Conservation (phyloP, 805 yeast genomes). For the Metschnikowia amazonensis region DNA sequence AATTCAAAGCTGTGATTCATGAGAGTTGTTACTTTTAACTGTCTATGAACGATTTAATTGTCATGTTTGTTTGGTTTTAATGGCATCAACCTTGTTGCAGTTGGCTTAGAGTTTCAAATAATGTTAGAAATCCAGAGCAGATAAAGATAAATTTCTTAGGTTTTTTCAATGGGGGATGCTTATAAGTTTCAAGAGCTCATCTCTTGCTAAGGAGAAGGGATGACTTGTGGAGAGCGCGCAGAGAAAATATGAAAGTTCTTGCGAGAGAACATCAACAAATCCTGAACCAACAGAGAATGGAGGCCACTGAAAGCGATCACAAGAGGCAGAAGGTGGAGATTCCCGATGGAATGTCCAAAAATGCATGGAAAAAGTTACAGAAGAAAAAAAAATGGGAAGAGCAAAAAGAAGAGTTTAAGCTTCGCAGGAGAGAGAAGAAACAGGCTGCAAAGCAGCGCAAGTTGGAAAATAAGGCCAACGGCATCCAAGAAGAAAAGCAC, state of each 20-base stretch:
- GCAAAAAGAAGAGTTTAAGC: conserved; percentile 57
- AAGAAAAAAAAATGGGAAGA: conserved; percentile 58
- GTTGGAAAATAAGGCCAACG: conserved; percentile 28
- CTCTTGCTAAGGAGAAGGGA: background rate
- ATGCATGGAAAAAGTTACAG: conserved; percentile 75
- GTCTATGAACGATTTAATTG: too few species aligned
- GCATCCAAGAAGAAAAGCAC: conserved; percentile 13
- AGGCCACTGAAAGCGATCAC: background rate
- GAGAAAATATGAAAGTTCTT: conserved; percentile 1
- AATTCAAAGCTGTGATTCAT: too few species aligned
- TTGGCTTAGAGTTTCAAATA: too few species aligned
- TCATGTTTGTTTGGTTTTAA: too few species aligned
- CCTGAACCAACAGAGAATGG: background rate
- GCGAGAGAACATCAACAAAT: background rate
- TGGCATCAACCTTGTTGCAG: too few species aligned
- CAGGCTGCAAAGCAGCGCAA: conserved; percentile 18
- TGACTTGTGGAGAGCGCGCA: conserved; percentile 4
- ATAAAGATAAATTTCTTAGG: too few species aligned
- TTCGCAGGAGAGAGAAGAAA: conserved; percentile 54
- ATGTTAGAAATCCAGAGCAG: too few species aligned
- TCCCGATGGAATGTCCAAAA: conserved; percentile 87
- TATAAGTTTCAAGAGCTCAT: background rate
- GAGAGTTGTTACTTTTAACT: too few species aligned
- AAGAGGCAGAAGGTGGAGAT: conserved; percentile 26
- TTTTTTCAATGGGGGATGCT: too few species aligned